These are phyloP conservation scores for Amanita rubescens DNA, from an alignment of 768 basidiomycete species.

Conservation along the genomic window DNA sequence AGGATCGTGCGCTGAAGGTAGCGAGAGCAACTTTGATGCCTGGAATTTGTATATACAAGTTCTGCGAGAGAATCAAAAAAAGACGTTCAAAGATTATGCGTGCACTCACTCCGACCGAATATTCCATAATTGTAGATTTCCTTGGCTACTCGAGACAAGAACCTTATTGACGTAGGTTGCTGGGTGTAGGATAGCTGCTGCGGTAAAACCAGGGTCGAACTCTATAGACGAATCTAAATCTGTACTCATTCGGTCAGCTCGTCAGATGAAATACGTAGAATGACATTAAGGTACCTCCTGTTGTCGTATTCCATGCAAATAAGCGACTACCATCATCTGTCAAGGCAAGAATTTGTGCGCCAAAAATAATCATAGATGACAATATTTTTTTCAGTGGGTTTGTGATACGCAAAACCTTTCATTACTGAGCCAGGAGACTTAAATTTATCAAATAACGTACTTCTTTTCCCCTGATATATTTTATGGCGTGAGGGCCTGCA, in stretches of 20 bases:
- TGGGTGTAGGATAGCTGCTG: slow-evolving; percentile 83
- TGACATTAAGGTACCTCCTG: slow-evolving; percentile 38
- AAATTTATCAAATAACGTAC: slow-evolving; percentile 25
- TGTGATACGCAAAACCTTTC: slow-evolving; percentile 46
- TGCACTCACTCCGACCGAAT: slow-evolving; percentile 64
- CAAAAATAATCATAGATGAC: slow-evolving; percentile 69
- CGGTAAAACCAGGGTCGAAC: slow-evolving; percentile 81
- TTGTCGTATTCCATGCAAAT: slow-evolving; percentile 66
- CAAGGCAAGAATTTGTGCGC: slow-evolving; percentile 70
- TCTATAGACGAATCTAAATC: slow-evolving; percentile 61
- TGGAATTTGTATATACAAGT: slow-evolving; percentile 79
- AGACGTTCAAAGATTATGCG: neutral
- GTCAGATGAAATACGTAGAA: neutral
- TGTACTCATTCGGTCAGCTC: slow-evolving; percentile 18
- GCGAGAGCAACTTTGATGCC: slow-evolving; percentile 41
- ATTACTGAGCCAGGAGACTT: neutral
- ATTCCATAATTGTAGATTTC: slow-evolving; percentile 91
- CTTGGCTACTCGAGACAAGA: slow-evolving; percentile 74
- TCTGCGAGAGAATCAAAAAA: slow-evolving; percentile 30
- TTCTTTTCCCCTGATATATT: slow-evolving; percentile 87
- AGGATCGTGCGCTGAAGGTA: slow-evolving; percentile 22
- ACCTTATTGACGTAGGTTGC: slow-evolving; percentile 97
- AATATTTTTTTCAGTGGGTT: slow-evolving; percentile 61
- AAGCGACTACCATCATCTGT: slow-evolving; percentile 73
- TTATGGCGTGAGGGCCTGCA: slow-evolving; percentile 58